Evolutionary conservation across 83 land plant genomes (phyloP).

Genomic region (Thuja plicata): DNA sequence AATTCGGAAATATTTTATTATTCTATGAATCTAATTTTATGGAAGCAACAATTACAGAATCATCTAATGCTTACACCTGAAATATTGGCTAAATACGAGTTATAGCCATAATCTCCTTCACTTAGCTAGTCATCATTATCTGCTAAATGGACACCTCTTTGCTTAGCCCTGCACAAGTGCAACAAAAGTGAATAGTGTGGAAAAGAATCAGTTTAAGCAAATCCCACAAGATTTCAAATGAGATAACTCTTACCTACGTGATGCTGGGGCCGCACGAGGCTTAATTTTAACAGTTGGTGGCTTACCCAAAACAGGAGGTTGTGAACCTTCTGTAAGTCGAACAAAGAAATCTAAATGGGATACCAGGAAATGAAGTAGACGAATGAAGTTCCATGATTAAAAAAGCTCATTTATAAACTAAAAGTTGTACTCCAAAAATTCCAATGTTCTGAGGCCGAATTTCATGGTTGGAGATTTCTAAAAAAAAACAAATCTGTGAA

Average conservation of each 20-base stretch:
- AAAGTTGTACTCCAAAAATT: neutral
- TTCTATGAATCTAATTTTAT: neutral
- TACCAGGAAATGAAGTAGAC: neutral
- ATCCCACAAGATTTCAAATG: neutral
- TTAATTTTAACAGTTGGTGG: neutral
- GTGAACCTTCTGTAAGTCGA: neutral
- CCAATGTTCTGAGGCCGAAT: neutral
- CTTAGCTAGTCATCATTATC: neutral
- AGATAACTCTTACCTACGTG: neutral
- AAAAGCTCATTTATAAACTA: neutral
- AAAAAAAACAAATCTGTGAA: neutral
- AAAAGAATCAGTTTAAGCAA: neutral
- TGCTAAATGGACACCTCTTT: slow-evolving; percentile 5
- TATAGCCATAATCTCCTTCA: neutral
- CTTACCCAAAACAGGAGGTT: slow-evolving; percentile 6
- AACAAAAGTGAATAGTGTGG: neutral
- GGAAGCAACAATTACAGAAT: neutral
- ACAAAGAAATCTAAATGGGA: neutral
- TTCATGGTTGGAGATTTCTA: neutral
- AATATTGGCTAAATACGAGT: neutral
- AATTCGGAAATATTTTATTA: neutral
- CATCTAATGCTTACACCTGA: neutral
- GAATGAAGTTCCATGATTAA: neutral
- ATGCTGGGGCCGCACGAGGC: slow-evolving; percentile 8
- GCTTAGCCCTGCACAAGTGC: slow-evolving; percentile 13